A percentile compares a stretch with the other conserved stretches of the same genome.
phyloP scores from a whole-genome alignment of 75 land plant genomes.

The Azolla pinnata region DNA sequence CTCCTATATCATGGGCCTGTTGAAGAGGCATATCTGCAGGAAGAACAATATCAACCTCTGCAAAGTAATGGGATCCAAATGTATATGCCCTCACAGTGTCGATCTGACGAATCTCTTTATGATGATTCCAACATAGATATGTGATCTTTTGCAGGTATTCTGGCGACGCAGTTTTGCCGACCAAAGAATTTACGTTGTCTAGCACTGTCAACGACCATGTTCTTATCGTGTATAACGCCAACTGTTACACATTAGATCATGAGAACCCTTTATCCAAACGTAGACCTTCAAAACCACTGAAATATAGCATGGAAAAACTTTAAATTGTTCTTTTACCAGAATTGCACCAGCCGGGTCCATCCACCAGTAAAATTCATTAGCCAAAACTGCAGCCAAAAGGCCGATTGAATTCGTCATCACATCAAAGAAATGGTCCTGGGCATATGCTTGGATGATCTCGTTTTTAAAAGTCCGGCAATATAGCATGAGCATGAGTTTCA shows the following conservation, averaged over 20 bases:
- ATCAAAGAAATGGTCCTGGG: conserved; percentile 89
- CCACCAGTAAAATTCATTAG: conserved; percentile 57
- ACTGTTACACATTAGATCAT: too few relatives aligned
- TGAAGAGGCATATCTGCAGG: conserved; percentile 62
- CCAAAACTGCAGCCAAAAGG: conserved; percentile 58
- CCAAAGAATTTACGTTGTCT: conserved; percentile 71
- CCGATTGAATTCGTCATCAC: conserved; percentile 91
- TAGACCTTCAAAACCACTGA: too few relatives aligned
- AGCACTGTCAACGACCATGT: conserved; percentile 81
- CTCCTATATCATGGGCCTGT: conserved; percentile 87
- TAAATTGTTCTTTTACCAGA: conserved; percentile 41
- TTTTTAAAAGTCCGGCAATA: conserved; percentile 73
- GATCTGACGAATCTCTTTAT: conserved; percentile 68
- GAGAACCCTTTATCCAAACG: too few relatives aligned
- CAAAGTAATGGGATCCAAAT: conserved; percentile 87
- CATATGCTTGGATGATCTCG: conserved; percentile 85
- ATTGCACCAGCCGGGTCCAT: conserved; percentile 90
- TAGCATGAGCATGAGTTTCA: conserved; percentile 61
- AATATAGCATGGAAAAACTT: too few relatives aligned
- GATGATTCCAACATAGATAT: conserved; percentile 91
- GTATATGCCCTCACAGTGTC: conserved; percentile 97
- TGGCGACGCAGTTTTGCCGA: conserved; percentile 78
- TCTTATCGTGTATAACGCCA: conserved; percentile 72
- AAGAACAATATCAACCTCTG: conserved; percentile 91
- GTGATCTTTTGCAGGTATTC: conserved; percentile 78